Conservation (phyloP, 2,329 filamentous ascomycete species). For the Talaromyces sp. region DNA sequence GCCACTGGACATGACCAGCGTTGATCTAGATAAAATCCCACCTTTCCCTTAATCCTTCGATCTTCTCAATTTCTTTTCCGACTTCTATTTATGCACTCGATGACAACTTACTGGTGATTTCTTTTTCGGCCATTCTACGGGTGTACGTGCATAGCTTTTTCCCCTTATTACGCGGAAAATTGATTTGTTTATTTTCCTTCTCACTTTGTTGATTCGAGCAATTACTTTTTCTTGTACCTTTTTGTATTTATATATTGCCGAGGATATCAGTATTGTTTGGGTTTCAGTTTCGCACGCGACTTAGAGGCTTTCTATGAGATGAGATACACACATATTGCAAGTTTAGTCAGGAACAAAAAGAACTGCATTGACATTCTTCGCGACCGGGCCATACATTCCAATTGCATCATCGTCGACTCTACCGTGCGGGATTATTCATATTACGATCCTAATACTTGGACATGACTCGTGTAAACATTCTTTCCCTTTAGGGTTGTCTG, state of each 20-base stretch:
- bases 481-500: background rate
- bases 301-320: slow-evolving; percentile 1
- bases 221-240: slow-evolving; percentile 4
- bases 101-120: background rate
- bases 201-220: slow-evolving; percentile 2
- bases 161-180: background rate
- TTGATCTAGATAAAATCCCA: background rate
- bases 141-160: slow-evolving; percentile 17
- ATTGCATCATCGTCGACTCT: slow-evolving; percentile 14
- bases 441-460: background rate
- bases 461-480: slow-evolving; percentile 10
- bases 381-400: slow-evolving; percentile 21
- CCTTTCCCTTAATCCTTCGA: background rate
- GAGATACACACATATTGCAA: background rate
- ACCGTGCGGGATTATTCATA: background rate
- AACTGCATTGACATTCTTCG: slow-evolving; percentile 13
- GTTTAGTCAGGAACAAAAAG: background rate
- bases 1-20: slow-evolving; percentile 57
- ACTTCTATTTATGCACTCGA: slow-evolving; percentile 2
- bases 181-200: background rate
- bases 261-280: background rate
- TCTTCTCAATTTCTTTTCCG: background rate
- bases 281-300: background rate
- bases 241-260: slow-evolving; percentile 9
- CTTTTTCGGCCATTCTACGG: slow-evolving; percentile 7